A percentile compares a stretch with the other conserved stretches of the same genome.
phyloP scores from a whole-genome alignment of 2,329 filamentous ascomycete genomes.

The Calonectria crousiana region DNA sequence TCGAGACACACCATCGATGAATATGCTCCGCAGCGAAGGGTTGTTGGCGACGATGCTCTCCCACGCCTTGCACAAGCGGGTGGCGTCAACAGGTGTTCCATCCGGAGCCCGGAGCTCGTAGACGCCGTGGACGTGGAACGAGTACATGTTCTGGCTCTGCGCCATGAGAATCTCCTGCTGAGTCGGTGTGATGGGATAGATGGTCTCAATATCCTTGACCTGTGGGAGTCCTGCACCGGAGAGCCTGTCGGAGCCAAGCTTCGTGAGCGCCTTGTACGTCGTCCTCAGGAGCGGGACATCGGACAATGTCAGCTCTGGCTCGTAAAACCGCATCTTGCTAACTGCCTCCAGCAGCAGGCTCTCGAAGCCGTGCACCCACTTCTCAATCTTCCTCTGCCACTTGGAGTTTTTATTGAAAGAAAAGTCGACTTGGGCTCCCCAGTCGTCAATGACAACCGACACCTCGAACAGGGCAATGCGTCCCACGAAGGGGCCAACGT shows the following conservation, averaged over 20 bases:
- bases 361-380: slow-evolving; percentile 63
- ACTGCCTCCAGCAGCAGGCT: slow-evolving; percentile 59
- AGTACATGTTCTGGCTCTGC: slow-evolving; percentile 55
- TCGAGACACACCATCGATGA: slow-evolving; percentile 63
- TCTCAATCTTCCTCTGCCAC: slow-evolving; percentile 57
- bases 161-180: slow-evolving; percentile 64
- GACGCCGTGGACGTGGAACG: slow-evolving; percentile 59
- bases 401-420: slow-evolving; percentile 57
- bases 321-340: slow-evolving; percentile 53
- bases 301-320: slow-evolving; percentile 62
- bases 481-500: slow-evolving; percentile 60
- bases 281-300: slow-evolving; percentile 63
- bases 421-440: slow-evolving; percentile 58
- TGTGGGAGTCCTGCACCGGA: slow-evolving; percentile 54
- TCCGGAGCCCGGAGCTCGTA: slow-evolving; percentile 59
- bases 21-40: slow-evolving; percentile 62
- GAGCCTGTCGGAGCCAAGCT: slow-evolving; percentile 57
- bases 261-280: slow-evolving; percentile 59
- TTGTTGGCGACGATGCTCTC: slow-evolving; percentile 60
- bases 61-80: slow-evolving; percentile 63
- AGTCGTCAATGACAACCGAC: slow-evolving; percentile 59
- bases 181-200: slow-evolving; percentile 60
- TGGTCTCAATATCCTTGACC: slow-evolving; percentile 60
- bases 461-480: slow-evolving; percentile 65
- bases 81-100: slow-evolving; percentile 55